phyloP scores from a whole-genome alignment of 2,329 filamentous ascomycete species.

The Fusarium cyanostomum region DNA sequence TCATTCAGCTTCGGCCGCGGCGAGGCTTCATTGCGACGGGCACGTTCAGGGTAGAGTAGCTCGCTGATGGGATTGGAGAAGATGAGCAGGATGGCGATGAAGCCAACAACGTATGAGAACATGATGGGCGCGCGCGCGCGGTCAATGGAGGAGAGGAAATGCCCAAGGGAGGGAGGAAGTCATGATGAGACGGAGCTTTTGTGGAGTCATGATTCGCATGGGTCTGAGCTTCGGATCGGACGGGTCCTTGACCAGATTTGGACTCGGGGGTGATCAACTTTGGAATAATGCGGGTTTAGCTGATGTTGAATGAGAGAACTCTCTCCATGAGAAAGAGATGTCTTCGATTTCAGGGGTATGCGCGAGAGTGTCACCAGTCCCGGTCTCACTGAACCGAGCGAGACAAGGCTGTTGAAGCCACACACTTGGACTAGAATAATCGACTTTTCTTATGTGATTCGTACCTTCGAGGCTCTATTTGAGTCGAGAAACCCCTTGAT shows the following conservation, averaged over 20 bases:
- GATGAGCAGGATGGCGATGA: slow-evolving; percentile 55
- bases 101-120: slow-evolving; percentile 57
- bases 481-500: not conserved
- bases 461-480: not conserved
- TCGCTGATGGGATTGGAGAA: slow-evolving; percentile 56
- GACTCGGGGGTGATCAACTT: not conserved
- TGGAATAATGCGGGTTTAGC: not conserved
- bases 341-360: no score
- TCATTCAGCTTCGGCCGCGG: slow-evolving; percentile 60
- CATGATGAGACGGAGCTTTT: slow-evolving; percentile 22
- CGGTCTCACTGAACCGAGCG: no score
- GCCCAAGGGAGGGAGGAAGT: not conserved
- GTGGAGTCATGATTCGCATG: slow-evolving; percentile 4
- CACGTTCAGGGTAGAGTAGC: slow-evolving; percentile 46
- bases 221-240: slow-evolving; percentile 23
- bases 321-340: no score
- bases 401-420: no score
- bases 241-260: not conserved
- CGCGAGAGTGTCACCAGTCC: no score
- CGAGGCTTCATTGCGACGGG: slow-evolving; percentile 36
- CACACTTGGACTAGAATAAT: not conserved
- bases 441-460: not conserved
- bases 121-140: slow-evolving; percentile 43
- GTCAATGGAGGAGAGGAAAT: not conserved
- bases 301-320: no score